A percentile compares a stretch with the other conserved stretches of the same genome.
Evolutionary conservation across 2,329 filamentous ascomycete species (phyloP).

Genomic region (Trematosphaeria pertusa): DNA sequence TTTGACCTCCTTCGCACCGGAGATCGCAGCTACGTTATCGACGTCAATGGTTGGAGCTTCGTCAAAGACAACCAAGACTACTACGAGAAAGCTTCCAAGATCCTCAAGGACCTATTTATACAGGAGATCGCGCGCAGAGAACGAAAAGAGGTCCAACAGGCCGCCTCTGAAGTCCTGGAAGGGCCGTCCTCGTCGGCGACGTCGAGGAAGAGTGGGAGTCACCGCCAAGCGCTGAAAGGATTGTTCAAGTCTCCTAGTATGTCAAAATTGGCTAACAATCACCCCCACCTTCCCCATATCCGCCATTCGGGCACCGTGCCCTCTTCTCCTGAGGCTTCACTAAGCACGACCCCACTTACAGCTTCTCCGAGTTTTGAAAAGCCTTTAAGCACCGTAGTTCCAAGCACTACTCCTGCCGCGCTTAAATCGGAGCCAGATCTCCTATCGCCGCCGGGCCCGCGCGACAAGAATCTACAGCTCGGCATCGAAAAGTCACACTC

Average conservation of each 20-base stretch:
- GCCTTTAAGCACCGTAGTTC: constrained; percentile 28
- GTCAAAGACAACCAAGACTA: constrained; percentile 99
- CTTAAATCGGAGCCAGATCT: constrained; percentile 43
- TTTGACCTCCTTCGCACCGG: constrained; percentile 91
- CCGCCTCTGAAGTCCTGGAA: constrained; percentile 45
- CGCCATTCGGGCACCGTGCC: constrained; percentile 44
- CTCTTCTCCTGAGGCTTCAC: constrained; percentile 55
- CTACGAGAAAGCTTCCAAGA: constrained; percentile 88
- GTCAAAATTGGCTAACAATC: constrained; percentile 61
- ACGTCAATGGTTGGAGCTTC: constrained; percentile 99
- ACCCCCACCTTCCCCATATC: constrained; percentile 49
- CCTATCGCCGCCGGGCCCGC: constrained; percentile 30
- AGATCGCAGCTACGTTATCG: constrained; percentile 94
- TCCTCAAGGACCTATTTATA: constrained; percentile 87
- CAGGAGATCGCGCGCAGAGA: constrained; percentile 73
- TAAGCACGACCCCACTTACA: constrained; percentile 51
- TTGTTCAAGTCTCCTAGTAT: constrained; percentile 71
- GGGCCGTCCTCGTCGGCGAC: constrained; percentile 15
- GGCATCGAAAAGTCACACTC: constrained; percentile 37
- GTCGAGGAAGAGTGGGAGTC: constrained; percentile 44
- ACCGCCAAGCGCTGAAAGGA: constrained; percentile 60
- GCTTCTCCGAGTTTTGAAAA: constrained; percentile 54
- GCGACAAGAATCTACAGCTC: constrained; percentile 31
- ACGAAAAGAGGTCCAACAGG: constrained; percentile 51
- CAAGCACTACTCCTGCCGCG: constrained; percentile 26